phyloP scores from a whole-genome alignment of 2,329 filamentous ascomycete genomes.

The Xylariaceae sp. region DNA sequence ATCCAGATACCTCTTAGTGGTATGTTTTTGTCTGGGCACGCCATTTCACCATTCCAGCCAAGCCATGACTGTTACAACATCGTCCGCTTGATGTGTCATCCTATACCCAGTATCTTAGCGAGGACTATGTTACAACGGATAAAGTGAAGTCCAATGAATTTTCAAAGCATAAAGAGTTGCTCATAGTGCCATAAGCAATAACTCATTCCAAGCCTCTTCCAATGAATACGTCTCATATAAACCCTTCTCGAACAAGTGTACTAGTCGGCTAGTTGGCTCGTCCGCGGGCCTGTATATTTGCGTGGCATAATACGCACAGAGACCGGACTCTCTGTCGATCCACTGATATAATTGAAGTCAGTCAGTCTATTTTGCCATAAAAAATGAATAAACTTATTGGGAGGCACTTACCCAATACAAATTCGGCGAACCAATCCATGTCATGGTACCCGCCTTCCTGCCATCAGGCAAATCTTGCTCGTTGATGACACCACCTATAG shows the following conservation, averaged over 20 bases:
- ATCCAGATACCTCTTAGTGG: too few relatives aligned
- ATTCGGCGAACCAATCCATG: conserved; percentile 20
- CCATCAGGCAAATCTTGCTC: conserved; percentile 20
- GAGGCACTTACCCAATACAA: conserved; percentile 15
- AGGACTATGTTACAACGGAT: too few relatives aligned
- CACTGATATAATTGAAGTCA: conserved; percentile 10
- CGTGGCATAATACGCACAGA: conserved; percentile 19
- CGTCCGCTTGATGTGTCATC: too few relatives aligned
- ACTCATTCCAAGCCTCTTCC: too few relatives aligned
- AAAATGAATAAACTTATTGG: not conserved
- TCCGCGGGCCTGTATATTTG: conserved; percentile 20
- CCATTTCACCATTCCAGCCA: too few relatives aligned
- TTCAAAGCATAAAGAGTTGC: too few relatives aligned
- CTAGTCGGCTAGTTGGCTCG: too few relatives aligned
- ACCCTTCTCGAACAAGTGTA: conserved; percentile 16
- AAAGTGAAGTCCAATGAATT: too few relatives aligned
- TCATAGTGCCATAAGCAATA: too few relatives aligned
- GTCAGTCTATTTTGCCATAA: conserved; percentile 7
- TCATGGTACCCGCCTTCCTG: conserved; percentile 18
- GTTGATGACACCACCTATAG: conserved; percentile 18
- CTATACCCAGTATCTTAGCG: too few relatives aligned
- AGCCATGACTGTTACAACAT: too few relatives aligned
- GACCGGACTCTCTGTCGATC: conserved; percentile 15
- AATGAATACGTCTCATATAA: conserved; percentile 16
- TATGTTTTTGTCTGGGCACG: too few relatives aligned